Percentiles rank a stretch among this genome's conserved stretches.
Conservation (phyloP, 2,329 filamentous ascomycete species). For the Periglandula ipomoeae region DNA sequence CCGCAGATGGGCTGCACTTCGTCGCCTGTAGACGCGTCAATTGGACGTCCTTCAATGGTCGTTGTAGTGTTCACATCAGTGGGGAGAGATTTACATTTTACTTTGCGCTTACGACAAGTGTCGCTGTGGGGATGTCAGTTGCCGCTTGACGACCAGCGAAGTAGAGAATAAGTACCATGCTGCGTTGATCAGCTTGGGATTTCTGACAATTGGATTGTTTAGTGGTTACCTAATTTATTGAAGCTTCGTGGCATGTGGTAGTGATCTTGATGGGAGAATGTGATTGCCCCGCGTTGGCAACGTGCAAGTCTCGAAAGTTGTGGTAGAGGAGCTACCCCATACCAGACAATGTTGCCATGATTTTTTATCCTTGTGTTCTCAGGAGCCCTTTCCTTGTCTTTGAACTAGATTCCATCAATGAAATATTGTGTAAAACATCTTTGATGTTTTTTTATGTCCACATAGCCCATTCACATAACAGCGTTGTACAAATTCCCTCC, state of each 20-base stretch:
- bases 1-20: slow-evolving; percentile 23
- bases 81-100: slow-evolving; percentile 20
- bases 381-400: no score
- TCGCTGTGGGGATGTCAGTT: slow-evolving; percentile 16
- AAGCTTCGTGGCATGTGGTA: background rate
- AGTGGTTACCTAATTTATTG: background rate
- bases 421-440: no score
- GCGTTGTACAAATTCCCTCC: no score
- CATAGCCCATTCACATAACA: no score
- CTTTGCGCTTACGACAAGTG: slow-evolving; percentile 27
- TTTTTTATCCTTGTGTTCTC: no score
- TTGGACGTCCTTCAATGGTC: background rate
- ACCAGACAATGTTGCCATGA: no score
- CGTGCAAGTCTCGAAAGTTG: no score
- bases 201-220: background rate
- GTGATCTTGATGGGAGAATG: no score
- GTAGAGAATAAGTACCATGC: background rate
- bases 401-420: no score
- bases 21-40: slow-evolving; percentile 18
- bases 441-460: no score
- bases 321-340: no score
- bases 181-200: background rate
- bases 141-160: background rate
- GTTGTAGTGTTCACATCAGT: background rate
- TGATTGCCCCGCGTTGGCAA: no score